Base-by-base conservation (phyloP, 495 filamentous ascomycete species). In the Aspergillus bridgeri region DNA sequence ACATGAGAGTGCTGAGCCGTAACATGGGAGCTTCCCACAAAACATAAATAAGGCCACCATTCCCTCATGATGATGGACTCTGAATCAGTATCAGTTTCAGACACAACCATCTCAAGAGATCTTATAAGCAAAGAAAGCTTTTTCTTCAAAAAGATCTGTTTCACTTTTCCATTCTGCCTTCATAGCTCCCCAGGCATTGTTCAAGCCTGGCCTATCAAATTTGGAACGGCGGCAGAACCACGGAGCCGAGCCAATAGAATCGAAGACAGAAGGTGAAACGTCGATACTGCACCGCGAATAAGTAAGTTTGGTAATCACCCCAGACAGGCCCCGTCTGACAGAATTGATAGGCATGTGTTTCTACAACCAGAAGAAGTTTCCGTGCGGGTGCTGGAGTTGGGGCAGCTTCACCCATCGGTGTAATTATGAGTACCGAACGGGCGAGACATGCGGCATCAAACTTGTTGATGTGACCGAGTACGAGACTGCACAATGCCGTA, bases 401-500 rank as follows among this genome's bases (percentile, higher is more conserved):
- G 89, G 90, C 63, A 86, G 86, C 73, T 97, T 98, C 81, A 86
- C 89, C 60, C 83, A 92, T 73, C 94, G 96, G 63, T 98, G 95
- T 84, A 86, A 89, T 71, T 89, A 88, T 75, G 94, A 98, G 67
- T 96, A 98, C 78, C 91, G 95, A 65, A 97, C 88, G 50, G 94
- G 94, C 69, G 94, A 98, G 81, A 98, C 94, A 44, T 98, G 94
- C 76, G 94, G 94, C 65, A 91, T 96, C 80, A 94, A 88, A 79
- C 85, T 97, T 68, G 87, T 96, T 69, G 74, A 78, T 84, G 84
- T 77, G 71, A 86, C 75, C 84, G 89, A 70, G 66, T 81, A 61
- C 71, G 81, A 67, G 65, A 62, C 61, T 60, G 62, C 76, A 50
- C 83, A 85, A 63, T 97, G 92, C 78, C 87, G 86, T 63, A 80